These are phyloP conservation scores for Mortierella antarctica DNA, from an alignment of 192 early-diverging fungal species.

Conservation along the genomic window DNA sequence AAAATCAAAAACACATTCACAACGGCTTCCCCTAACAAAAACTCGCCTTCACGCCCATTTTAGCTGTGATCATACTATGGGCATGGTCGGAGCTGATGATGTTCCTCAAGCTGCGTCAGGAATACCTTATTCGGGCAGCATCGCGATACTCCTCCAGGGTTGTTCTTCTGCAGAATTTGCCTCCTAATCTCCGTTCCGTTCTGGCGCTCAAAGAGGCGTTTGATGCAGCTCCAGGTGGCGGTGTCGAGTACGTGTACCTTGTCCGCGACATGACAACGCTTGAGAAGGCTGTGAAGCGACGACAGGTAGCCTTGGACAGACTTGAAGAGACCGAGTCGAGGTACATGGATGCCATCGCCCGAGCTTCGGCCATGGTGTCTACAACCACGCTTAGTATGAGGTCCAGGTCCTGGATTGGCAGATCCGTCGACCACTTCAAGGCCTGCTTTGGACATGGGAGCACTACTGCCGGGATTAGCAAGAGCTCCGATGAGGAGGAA, in stretches of 20 bases:
- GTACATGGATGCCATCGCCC: slow-evolving; percentile 26
- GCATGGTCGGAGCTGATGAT: slow-evolving; percentile 17
- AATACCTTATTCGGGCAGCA: slow-evolving; percentile 10
- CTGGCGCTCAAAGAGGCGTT: slow-evolving; percentile 1
- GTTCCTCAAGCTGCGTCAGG: slow-evolving; percentile 19
- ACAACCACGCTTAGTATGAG: slow-evolving; percentile 12
- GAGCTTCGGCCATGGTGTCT: slow-evolving; percentile 20
- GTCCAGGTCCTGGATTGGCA: slow-evolving; percentile 16
- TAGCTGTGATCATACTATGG: slow-evolving; percentile 2
- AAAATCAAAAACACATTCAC: neutral
- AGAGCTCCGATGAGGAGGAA: slow-evolving; percentile 2
- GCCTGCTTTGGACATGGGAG: slow-evolving; percentile 1
- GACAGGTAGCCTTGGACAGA: slow-evolving; percentile 9
- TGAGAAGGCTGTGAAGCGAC: slow-evolving; percentile 23
- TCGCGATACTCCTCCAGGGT: slow-evolving; percentile 15
- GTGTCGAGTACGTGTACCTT: slow-evolving; percentile 22
- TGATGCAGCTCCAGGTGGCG: slow-evolving; percentile 13
- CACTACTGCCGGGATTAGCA: neutral
- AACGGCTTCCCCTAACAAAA: neutral
- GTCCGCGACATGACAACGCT: slow-evolving; percentile 3
- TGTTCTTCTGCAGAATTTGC: slow-evolving; percentile 19
- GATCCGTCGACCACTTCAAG: slow-evolving; percentile 5
- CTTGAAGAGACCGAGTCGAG: slow-evolving; percentile 18
- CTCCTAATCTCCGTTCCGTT: slow-evolving; percentile 3
- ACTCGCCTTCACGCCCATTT: neutral